phyloP scores from a whole-genome alignment of 2,329 filamentous ascomycete species.

The Fusarium algeriense region DNA sequence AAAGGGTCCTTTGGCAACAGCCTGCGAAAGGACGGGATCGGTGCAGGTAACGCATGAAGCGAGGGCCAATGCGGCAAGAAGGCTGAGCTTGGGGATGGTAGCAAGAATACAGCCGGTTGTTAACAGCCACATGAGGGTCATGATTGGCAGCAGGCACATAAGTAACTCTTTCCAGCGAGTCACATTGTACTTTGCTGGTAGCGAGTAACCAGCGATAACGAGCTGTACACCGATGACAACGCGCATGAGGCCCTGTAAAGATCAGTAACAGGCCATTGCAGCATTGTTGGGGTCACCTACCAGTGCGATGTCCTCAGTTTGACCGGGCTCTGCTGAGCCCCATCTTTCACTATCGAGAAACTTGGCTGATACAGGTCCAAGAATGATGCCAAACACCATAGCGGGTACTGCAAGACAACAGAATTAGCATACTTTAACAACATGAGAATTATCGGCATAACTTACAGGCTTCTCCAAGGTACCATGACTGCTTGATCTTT shows the following conservation, averaged over 20 bases:
- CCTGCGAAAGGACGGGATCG: conserved; percentile 45
- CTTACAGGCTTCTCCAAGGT: conserved; percentile 66
- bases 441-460: background rate
- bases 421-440: background rate
- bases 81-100: conserved; percentile 65
- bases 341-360: conserved; percentile 60
- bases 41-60: conserved; percentile 72
- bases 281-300: conserved; percentile 30
- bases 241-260: conserved; percentile 61
- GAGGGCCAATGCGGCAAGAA: conserved; percentile 68
- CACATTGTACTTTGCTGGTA: conserved; percentile 67
- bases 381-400: conserved; percentile 63
- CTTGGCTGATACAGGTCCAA: conserved; percentile 67
- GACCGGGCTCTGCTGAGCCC: conserved; percentile 44
- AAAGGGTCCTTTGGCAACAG: conserved; percentile 53
- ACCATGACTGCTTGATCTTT: conserved; percentile 66
- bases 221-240: conserved; percentile 73
- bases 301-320: conserved; percentile 56
- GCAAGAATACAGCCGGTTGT: conserved; percentile 68
- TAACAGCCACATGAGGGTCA: conserved; percentile 72
- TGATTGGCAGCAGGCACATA: conserved; percentile 68
- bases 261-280: background rate
- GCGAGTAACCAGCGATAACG: conserved; percentile 72
- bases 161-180: conserved; percentile 65
- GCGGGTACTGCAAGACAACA: conserved; percentile 62